Conservation (phyloP, 2,329 filamentous ascomycete genomes). For the Venturia asperata region DNA sequence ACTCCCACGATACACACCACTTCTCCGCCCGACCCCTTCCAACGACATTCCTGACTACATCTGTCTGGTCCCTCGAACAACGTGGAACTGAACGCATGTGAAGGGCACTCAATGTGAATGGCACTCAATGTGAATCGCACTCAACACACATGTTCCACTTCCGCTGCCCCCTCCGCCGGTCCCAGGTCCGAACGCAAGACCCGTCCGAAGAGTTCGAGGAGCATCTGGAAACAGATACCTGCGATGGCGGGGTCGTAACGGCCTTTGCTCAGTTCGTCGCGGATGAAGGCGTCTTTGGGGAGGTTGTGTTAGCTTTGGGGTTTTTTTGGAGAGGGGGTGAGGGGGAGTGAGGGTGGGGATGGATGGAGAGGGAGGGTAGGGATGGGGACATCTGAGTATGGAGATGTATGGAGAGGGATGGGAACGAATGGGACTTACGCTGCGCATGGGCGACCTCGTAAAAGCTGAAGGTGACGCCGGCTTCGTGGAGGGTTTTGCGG, state of each 20-base stretch:
- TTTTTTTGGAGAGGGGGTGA: not conserved
- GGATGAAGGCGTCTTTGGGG: constrained; percentile 69
- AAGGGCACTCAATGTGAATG: too few species aligned
- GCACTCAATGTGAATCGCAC: too few species aligned
- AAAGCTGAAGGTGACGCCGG: constrained; percentile 67
- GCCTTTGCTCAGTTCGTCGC: constrained; percentile 89
- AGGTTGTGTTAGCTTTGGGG: not conserved
- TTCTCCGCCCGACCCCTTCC: too few species aligned
- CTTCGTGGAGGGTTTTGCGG: constrained; percentile 70
- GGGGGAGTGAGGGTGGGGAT: not conserved
- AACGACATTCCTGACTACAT: too few species aligned
- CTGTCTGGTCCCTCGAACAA: too few species aligned
- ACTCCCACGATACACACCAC: too few species aligned
- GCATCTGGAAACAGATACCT: constrained; percentile 83
- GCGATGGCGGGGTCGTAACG: constrained; percentile 82
- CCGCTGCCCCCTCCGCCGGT: constrained; percentile 48
- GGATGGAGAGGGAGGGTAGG: not conserved
- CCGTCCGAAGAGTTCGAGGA: constrained; percentile 77
- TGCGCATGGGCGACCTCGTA: constrained; percentile 92
- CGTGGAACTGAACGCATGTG: too few species aligned
- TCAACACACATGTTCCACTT: constrained; percentile 19
- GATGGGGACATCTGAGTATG: too few species aligned
- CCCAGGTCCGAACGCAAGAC: constrained; percentile 75
- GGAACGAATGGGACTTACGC: constrained; percentile 43
- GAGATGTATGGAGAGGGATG: too few species aligned